These are phyloP conservation scores for Dryas drummondii DNA, from an alignment of 306 rosid species.

Conservation along the genomic window DNA sequence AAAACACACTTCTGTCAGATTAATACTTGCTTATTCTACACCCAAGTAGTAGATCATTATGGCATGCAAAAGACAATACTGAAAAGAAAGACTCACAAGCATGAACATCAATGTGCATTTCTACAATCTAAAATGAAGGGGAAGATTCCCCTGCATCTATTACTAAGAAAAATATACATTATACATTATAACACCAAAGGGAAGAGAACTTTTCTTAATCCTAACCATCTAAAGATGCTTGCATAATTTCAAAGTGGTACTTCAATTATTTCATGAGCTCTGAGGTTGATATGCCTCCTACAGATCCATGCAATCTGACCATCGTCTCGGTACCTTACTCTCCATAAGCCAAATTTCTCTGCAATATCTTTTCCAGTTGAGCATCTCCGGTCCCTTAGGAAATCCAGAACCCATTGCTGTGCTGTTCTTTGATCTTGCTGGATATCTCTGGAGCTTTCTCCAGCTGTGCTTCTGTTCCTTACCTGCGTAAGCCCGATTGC, in stretches of 20 bases:
- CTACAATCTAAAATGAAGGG: constrained; percentile 4
- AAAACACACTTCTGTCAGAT: not conserved
- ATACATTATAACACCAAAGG: not conserved
- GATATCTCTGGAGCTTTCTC: constrained; percentile 58
- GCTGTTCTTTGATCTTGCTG: constrained; percentile 76
- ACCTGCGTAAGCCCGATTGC: constrained; percentile 44
- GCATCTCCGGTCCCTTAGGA: constrained; percentile 75
- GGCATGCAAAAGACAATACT: not conserved
- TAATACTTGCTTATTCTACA: not conserved
- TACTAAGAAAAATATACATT: not conserved
- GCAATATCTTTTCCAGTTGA: constrained; percentile 89
- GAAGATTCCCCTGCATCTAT: not conserved
- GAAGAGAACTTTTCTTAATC: not conserved
- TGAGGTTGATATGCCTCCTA: constrained; percentile 73
- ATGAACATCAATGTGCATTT: constrained; percentile 8
- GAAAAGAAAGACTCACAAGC: not conserved
- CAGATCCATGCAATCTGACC: constrained; percentile 94
- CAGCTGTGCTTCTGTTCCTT: constrained; percentile 43
- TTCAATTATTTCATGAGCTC: constrained; percentile 84
- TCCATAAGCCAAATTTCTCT: constrained; percentile 89
- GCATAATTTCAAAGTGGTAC: constrained; percentile 59
- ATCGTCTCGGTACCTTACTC: constrained; percentile 80
- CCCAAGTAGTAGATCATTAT: too few relatives aligned
- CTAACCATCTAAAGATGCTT: not conserved
- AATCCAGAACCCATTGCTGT: constrained; percentile 93